Evolutionary conservation across 2,329 filamentous ascomycete species (phyloP).

Genomic region (Phialophora chinensis): DNA sequence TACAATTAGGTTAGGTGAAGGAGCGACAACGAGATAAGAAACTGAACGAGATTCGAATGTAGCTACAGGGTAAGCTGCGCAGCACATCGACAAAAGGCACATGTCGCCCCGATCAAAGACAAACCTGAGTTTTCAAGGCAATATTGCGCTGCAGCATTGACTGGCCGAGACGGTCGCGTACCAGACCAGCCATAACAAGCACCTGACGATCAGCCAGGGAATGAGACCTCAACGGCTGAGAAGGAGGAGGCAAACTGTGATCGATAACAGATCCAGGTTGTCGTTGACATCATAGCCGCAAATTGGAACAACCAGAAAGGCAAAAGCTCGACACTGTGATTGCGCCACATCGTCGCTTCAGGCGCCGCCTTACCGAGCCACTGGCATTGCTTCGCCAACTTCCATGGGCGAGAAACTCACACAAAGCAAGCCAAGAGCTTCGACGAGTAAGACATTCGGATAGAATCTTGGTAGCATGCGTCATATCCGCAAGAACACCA

Average conservation of each 20-base stretch:
- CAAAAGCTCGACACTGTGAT: conserved; percentile 2
- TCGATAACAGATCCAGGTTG: conserved; percentile 5
- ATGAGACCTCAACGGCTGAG: neutral
- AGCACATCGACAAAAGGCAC: conserved; percentile 14
- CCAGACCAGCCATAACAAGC: neutral
- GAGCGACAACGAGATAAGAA: neutral
- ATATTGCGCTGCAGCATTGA: conserved; percentile 24
- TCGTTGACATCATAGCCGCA: conserved; percentile 17
- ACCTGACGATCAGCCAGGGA: conserved; percentile 4
- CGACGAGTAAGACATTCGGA: neutral
- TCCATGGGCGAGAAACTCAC: neutral
- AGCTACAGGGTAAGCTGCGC: neutral
- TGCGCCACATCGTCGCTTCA: conserved; percentile 5
- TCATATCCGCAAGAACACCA: neutral
- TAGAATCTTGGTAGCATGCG: neutral
- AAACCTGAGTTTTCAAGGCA: conserved; percentile 16
- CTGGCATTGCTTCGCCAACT: neutral
- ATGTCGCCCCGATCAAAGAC: conserved; percentile 17
- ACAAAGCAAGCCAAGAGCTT: neutral
- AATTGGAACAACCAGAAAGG: conserved; percentile 5
- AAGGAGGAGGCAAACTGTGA: neutral
- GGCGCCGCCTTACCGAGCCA: conserved; percentile 13
- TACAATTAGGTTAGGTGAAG: neutral
- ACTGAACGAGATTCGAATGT: neutral
- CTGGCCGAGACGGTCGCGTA: conserved; percentile 16